These are phyloP conservation scores for Penicillium occitanis DNA, from an alignment of 2,329 filamentous ascomycete genomes.

Conservation along the genomic window DNA sequence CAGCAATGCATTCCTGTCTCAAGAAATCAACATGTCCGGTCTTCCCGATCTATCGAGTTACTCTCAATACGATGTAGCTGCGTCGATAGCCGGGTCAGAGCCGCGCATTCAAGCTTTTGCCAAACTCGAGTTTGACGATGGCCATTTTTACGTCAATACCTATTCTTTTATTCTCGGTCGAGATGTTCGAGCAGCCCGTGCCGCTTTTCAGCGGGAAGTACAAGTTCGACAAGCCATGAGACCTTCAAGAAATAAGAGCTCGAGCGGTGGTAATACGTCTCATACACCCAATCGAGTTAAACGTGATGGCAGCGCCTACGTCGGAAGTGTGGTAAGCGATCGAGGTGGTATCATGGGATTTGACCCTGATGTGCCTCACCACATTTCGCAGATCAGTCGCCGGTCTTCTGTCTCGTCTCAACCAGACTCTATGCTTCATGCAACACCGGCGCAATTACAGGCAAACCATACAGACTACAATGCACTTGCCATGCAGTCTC, in stretches of 20 bases:
- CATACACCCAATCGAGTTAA: conserved; percentile 48
- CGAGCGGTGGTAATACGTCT: conserved; percentile 46
- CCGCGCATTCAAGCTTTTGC: conserved; percentile 60
- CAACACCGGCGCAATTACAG: conserved; percentile 40
- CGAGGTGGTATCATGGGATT: conserved; percentile 56
- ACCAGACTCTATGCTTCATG: conserved; percentile 39
- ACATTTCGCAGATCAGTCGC: conserved; percentile 42
- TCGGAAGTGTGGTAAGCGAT: conserved; percentile 56
- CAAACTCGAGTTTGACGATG: conserved; percentile 64
- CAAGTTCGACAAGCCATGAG: conserved; percentile 43
- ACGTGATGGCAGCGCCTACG: conserved; percentile 45
- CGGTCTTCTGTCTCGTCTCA: conserved; percentile 55
- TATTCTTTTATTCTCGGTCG: conserved; percentile 63
- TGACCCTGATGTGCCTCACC: conserved; percentile 44
- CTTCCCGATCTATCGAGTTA: conserved; percentile 34
- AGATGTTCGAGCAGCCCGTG: conserved; percentile 55
- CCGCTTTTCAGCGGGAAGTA: conserved; percentile 47
- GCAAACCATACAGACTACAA: conserved; percentile 46
- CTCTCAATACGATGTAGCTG: conserved; percentile 32
- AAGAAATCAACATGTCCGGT: conserved; percentile 29
- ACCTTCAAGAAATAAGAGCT: conserved; percentile 46
- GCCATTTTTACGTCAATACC: conserved; percentile 65
- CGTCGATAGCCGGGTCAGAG: conserved; percentile 43
- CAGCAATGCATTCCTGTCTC: conserved; percentile 40
- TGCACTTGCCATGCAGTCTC: conserved; percentile 47